These are phyloP conservation scores for Barbarea vulgaris DNA, from an alignment of 345 rosid species.

Conservation along the genomic window DNA sequence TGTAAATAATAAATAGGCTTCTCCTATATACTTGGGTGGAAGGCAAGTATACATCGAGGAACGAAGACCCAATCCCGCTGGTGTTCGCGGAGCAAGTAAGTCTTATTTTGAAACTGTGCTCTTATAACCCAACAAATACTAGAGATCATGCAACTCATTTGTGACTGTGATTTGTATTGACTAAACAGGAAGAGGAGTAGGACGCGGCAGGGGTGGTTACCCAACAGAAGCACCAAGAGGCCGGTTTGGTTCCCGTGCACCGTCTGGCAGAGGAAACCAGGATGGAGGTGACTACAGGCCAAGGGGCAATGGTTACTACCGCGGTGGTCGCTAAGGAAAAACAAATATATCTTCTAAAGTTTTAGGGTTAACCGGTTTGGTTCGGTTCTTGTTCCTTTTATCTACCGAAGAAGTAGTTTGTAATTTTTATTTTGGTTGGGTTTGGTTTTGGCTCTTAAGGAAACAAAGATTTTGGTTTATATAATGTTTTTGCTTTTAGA, in stretches of 20 bases:
- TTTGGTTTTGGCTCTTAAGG: slow-evolving; percentile 19
- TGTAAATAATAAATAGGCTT: slow-evolving; percentile 57
- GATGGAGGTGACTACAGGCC: slow-evolving; percentile 69
- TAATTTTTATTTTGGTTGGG: slow-evolving; percentile 38
- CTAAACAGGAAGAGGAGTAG: slow-evolving; percentile 46
- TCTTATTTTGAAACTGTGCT: slow-evolving; percentile 1
- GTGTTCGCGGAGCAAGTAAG: slow-evolving; percentile 90
- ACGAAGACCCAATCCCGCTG: slow-evolving; percentile 84
- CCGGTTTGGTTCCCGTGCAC: slow-evolving; percentile 55
- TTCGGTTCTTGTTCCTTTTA: slow-evolving; percentile 13
- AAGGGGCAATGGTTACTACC: slow-evolving; percentile 74
- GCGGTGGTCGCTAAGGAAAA: slow-evolving; percentile 49
- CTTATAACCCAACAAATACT: not conserved
- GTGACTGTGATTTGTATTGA: not conserved
- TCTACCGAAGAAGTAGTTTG: slow-evolving; percentile 34
- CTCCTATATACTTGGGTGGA: slow-evolving; percentile 90
- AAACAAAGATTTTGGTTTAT: slow-evolving; percentile 41
- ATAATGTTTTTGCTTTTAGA: slow-evolving; percentile 38
- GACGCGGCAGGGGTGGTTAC: slow-evolving; percentile 77
- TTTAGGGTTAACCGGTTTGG: not conserved
- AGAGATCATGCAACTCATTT: not conserved
- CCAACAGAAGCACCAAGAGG: slow-evolving; percentile 72
- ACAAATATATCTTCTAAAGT: slow-evolving; percentile 22
- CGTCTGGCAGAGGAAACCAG: slow-evolving; percentile 73
- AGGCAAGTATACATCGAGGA: slow-evolving; percentile 88